Evolutionary conservation across 768 basidiomycete species (phyloP).

Genomic region (Hemileccinum impolitum): DNA sequence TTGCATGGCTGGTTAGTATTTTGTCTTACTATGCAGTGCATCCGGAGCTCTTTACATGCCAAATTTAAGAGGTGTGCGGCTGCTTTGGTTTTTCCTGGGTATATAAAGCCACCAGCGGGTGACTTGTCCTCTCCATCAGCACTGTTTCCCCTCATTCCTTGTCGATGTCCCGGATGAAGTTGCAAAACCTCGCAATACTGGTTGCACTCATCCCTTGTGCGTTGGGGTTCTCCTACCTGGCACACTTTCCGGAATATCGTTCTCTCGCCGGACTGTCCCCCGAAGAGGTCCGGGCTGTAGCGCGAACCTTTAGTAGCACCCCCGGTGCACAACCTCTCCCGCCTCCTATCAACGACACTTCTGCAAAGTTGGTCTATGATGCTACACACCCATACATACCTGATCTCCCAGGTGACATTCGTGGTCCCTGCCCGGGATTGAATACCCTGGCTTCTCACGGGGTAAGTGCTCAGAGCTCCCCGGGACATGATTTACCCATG

Average conservation of each 20-base stretch:
- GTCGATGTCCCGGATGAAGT: neutral
- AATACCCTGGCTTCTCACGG: constrained; percentile 27
- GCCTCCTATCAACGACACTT: constrained; percentile 21
- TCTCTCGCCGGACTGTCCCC: constrained; percentile 20
- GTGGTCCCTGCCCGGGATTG: constrained; percentile 25
- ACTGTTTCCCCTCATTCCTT: too few species aligned
- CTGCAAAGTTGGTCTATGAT: constrained; percentile 22
- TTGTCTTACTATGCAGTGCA: too few species aligned
- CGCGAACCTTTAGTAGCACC: constrained; percentile 11
- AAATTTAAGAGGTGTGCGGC: too few species aligned
- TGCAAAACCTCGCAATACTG: constrained; percentile 5
- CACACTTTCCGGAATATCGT: constrained; percentile 17
- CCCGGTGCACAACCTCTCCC: constrained; percentile 24
- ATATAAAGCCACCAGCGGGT: neutral
- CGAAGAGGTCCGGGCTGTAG: constrained; percentile 14
- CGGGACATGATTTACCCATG: neutral
- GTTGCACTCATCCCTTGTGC: constrained; percentile 4
- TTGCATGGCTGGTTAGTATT: too few species aligned
- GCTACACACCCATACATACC: constrained; percentile 14
- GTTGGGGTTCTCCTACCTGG: constrained; percentile 13
- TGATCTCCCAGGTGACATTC: constrained; percentile 19
- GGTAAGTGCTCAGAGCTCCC: constrained; percentile 9
- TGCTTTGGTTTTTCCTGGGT: neutral
- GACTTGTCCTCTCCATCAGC: neutral
- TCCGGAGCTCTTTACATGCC: too few species aligned